phyloP scores from a whole-genome alignment of 2,329 filamentous ascomycete genomes.

The Davidsoniella eucalypti region DNA sequence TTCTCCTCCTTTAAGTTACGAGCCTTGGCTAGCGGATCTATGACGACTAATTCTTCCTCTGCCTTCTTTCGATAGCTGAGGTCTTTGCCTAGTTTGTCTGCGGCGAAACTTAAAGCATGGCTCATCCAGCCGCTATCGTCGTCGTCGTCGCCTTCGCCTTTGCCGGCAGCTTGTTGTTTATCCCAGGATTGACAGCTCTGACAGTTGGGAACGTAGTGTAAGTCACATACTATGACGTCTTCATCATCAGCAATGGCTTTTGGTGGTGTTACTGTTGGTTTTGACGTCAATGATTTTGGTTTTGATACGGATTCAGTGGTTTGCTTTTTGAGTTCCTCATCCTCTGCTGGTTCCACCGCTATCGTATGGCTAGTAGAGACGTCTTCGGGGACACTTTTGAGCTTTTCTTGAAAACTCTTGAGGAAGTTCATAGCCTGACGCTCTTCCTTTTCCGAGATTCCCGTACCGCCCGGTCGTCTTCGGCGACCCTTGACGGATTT shows the following conservation, averaged over 20 bases:
- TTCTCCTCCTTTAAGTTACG: constrained; percentile 52
- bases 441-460: constrained; percentile 25
- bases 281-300: too few relatives aligned
- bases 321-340: too few relatives aligned
- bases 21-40: constrained; percentile 76
- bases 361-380: neutral
- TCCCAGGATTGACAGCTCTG: constrained; percentile 85
- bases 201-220: constrained; percentile 92
- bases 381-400: constrained; percentile 1
- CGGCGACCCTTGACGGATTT: constrained; percentile 53
- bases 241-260: constrained; percentile 32
- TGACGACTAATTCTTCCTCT: constrained; percentile 79
- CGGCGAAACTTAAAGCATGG: constrained; percentile 70
- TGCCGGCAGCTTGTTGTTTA: constrained; percentile 35
- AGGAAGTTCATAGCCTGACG: constrained; percentile 17
- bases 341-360: too few relatives aligned
- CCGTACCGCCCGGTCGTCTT: constrained; percentile 39
- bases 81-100: constrained; percentile 83
- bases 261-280: neutral
- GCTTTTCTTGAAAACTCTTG: constrained; percentile 8
- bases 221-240: constrained; percentile 66
- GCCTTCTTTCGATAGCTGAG: constrained; percentile 80
- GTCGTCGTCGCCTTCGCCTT: constrained; percentile 20
- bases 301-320: too few relatives aligned
- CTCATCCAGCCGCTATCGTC: constrained; percentile 62